A percentile compares a stretch with the other conserved stretches of the same genome.
Conservation (phyloP, 164 flowering plant genomes). For the Malania oleifera region DNA sequence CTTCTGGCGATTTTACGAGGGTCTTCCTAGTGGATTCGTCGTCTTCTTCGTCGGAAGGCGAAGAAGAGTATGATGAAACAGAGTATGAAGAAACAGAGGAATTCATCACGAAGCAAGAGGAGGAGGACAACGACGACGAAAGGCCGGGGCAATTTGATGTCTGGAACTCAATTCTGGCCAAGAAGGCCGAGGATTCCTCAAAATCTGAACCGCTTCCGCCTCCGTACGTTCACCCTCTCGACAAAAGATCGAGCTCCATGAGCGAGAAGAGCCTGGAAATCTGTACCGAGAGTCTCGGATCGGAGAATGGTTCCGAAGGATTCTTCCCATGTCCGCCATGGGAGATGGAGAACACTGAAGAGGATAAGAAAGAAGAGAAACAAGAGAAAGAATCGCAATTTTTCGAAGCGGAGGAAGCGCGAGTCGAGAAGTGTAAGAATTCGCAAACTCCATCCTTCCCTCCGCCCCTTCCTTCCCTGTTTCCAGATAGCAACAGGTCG, state of each 20-base stretch:
- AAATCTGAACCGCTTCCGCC: slow-evolving; percentile 12
- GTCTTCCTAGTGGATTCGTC: slow-evolving; percentile 7
- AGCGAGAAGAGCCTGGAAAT: slow-evolving; percentile 68
- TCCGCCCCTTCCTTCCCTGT: slow-evolving; percentile 62
- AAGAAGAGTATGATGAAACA: slow-evolving; percentile 13
- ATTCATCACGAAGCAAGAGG: slow-evolving; percentile 8
- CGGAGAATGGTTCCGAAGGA: slow-evolving; percentile 84
- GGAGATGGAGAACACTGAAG: slow-evolving; percentile 30
- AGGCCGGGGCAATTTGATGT: slow-evolving; percentile 24
- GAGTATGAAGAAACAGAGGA: background rate
- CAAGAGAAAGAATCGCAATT: background rate
- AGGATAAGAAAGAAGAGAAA: slow-evolving; percentile 18
- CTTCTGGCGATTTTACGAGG: slow-evolving; percentile 20
- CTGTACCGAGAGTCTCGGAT: slow-evolving; percentile 91
- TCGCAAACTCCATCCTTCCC: slow-evolving; percentile 38
- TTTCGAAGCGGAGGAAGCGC: slow-evolving; percentile 3
- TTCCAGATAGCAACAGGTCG: slow-evolving; percentile 36
- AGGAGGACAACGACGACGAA: slow-evolving; percentile 13
- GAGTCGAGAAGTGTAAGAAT: slow-evolving; percentile 21
- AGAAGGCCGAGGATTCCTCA: slow-evolving; percentile 19
- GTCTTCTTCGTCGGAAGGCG: slow-evolving; percentile 20
- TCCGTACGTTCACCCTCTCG: slow-evolving; percentile 68
- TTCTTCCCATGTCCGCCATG: slow-evolving; percentile 46
- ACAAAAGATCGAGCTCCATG: slow-evolving; percentile 47
- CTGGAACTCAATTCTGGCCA: slow-evolving; percentile 50